Percentiles rank a stretch among this genome's conserved stretches.
These are phyloP conservation scores for Rutstroemia sp. DNA, from an alignment of 2,329 filamentous ascomycete species.

Conservation along the genomic window DNA sequence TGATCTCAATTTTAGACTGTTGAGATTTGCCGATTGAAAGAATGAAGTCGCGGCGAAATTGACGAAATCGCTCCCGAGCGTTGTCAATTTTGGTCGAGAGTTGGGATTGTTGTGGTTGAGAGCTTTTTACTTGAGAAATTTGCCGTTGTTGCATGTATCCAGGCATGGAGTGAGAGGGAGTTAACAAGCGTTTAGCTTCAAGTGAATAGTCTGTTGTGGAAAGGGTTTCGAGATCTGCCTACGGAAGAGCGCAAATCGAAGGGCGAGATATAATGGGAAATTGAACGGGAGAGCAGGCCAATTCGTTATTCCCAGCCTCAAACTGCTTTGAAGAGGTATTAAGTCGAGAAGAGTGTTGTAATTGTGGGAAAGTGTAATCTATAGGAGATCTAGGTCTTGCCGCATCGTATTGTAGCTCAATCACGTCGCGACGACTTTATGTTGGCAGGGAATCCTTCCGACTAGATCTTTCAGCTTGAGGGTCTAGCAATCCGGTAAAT, in stretches of 20 bases:
- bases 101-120: constrained; percentile 10
- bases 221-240: background rate
- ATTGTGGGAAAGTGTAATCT: no score
- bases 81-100: constrained; percentile 11
- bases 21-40: constrained; percentile 15
- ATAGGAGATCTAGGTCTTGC: no score
- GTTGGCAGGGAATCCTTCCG: no score
- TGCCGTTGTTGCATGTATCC: constrained; percentile 12
- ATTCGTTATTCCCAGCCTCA: background rate
- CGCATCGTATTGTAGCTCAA: no score
- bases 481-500: no score
- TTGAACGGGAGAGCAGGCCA: background rate
- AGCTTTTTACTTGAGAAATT: background rate
- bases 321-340: no score
- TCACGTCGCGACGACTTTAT: no score
- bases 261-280: background rate
- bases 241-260: background rate
- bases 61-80: constrained; percentile 16
- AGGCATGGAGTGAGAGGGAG: constrained; percentile 1
- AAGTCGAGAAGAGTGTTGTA: no score
- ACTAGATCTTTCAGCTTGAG: no score
- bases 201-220: constrained; percentile 3
- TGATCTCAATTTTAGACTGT: constrained; percentile 8
- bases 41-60: constrained; percentile 14
- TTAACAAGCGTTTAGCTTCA: background rate